Base-by-base conservation (phyloP, 805 yeast species). In the Myxozyma neglecta region DNA sequence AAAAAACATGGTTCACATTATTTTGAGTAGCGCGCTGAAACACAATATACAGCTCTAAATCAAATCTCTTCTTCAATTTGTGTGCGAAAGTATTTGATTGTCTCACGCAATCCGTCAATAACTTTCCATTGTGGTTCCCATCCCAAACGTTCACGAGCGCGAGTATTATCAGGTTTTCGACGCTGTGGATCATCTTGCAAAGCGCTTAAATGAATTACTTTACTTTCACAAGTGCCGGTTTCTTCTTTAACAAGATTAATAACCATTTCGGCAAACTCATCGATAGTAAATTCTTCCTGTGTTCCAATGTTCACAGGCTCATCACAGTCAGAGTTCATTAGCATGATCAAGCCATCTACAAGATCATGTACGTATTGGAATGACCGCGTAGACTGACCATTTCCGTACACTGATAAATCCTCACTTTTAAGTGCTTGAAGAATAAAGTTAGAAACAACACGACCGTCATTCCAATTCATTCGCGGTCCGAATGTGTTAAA, bases 381-480 rank as follows among this genome's bases (percentile, higher is more conserved):
- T 40, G 70, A 70, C 18, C 72, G 55, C 13, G 73, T 70, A 11
- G 66, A 59, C 37, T 52, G 53, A 34, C 67, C 69, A 51, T 69
- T 68, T 32, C 72, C 72, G 56, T 69, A 69, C 9, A 69, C 61
- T 3, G 72, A 64, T 52, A 69, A 47, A 40, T 69, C 65, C 46
- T 69, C 72, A 51, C 61, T 59, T 47, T 66, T 65, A 16, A 69
- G 61, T 18, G 72, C 72, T 56, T 69, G 72, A 34, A 69, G 37
- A 34, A 69, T 69, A 60, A 69, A 69, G 29, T 69, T 69, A 35
- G 72, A 70, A 18, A 69, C 72, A 11, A 69, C 72, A 20, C 72
- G 50, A 3, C 72, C 72, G 34, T 69, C 72, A 51, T 69, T 69
- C 72, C 72, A 69, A 44, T 66, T 68, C 72, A 69, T 69, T 32